phyloP scores from a whole-genome alignment of 2,329 filamentous ascomycete species.

The Aspergillus quadricinctus region DNA sequence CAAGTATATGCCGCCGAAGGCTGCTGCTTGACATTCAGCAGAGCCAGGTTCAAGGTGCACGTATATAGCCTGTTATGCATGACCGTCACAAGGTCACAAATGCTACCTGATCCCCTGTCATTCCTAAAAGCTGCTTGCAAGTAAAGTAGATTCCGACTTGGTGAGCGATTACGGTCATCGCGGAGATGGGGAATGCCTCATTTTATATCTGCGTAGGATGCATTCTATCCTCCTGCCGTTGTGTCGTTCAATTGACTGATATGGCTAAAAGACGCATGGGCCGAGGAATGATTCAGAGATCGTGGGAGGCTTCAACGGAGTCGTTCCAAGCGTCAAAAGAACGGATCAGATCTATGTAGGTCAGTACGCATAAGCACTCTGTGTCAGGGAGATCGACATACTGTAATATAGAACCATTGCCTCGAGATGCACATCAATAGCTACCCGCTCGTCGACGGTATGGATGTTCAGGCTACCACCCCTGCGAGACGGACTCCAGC shows the following conservation, averaged over 20 bases:
- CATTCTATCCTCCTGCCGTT: no score
- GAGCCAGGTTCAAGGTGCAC: neutral
- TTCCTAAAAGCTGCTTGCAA: neutral
- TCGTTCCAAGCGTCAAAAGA: conserved; percentile 27
- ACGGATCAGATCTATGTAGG: conserved; percentile 26
- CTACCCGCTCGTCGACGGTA: conserved; percentile 49
- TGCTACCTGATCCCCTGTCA: neutral
- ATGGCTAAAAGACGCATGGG: neutral
- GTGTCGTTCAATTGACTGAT: neutral
- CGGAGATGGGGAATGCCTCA: no score
- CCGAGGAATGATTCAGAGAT: neutral
- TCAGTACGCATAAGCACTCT: conserved; percentile 1
- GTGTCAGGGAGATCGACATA: conserved; percentile 13
- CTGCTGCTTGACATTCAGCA: neutral
- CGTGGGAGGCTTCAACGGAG: neutral
- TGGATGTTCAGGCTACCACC: conserved; percentile 45
- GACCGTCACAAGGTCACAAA: conserved; percentile 3
- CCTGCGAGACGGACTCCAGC: conserved; percentile 47
- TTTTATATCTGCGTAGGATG: no score
- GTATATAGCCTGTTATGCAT: neutral
- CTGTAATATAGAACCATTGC: conserved; percentile 42
- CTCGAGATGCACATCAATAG: conserved; percentile 41
- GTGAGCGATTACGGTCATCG: neutral
- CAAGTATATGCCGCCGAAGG: neutral
- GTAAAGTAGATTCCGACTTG: neutral